Evolutionary conservation across 176 grass and related monocot species (phyloP).

Genomic region (Musa beccarii): DNA sequence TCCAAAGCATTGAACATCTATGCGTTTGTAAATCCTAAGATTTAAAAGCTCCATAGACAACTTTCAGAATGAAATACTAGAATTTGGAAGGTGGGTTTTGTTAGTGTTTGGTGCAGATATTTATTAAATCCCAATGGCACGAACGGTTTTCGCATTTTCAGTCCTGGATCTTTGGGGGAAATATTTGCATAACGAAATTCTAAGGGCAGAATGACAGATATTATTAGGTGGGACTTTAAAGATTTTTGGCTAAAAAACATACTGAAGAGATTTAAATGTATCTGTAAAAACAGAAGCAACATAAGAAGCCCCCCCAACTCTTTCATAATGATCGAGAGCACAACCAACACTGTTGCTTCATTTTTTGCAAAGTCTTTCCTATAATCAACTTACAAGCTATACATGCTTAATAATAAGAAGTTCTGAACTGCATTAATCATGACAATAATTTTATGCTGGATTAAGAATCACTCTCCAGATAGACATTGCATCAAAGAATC

Average conservation of each 20-base stretch:
- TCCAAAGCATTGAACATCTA: background rate
- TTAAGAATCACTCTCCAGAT: constrained; percentile 1
- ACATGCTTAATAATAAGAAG: background rate
- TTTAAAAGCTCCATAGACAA: background rate
- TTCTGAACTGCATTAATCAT: background rate
- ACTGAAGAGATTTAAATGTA: background rate
- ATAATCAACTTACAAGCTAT: background rate
- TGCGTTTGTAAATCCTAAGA: background rate
- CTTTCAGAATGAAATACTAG: background rate
- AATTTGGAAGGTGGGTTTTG: background rate
- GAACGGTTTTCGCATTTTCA: background rate
- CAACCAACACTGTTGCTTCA: background rate
- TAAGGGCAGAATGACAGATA: background rate
- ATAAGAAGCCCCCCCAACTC: background rate
- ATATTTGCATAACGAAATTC: background rate
- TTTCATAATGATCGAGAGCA: background rate
- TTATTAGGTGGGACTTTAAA: background rate
- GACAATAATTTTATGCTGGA: background rate
- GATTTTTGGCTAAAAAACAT: background rate
- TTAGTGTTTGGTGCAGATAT: background rate
- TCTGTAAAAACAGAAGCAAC: background rate
- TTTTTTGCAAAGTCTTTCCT: background rate
- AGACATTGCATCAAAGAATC: background rate
- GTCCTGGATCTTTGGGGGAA: background rate
- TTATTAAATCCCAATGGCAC: background rate